Base-by-base conservation (phyloP, 2,329 filamentous ascomycete genomes). In the Aspergillus sp. region DNA sequence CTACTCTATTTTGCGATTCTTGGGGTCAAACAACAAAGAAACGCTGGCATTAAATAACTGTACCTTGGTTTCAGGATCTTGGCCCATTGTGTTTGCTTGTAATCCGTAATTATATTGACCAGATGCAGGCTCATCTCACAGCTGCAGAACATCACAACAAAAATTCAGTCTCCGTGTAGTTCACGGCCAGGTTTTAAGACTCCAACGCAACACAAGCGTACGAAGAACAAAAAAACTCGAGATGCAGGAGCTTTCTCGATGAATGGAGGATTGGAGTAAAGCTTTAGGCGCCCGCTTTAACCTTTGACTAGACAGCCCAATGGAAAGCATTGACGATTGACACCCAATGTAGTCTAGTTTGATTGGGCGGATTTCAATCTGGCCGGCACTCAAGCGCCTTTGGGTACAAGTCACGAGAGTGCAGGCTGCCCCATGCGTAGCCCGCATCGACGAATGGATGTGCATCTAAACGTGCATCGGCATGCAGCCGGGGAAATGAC, bases 381-480 rank as follows among this genome's bases (percentile, higher is more conserved):
- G 52, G 56, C 57, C 47, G 54, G 52, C 53, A 57, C 51, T 54
- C 34, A 42, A 45, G 46, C 49, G 40, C 30, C 47, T 54, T 58
- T 54, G 56, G 56, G 56, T 58, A 58, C 56, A 51, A 58, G 64
- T 64, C 64, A 62, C 62, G 65, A 58, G 41, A 44, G 46, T 51
- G 53, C 41, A 27, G 33, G 22, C 49, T 19, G 49, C 15, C 33
- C 39, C 40, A 58, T 47, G 46, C 49, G 33, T 51, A 30, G 22
- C 45, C 41, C 39, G 51, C 49, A 30, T 50, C 41, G 46, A 17
- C 33, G 20, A 55, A 54, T 40, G 13, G 44, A 49, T 46, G 57
- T 58, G 47, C 51, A 50, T 58, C 40, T 49, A 40, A 37, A 39
- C 19, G 45, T 40, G 47, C 41, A 41, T 47, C 15, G 39, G 37